Evolutionary conservation across 2,329 filamentous ascomycete species (phyloP).

Genomic region (Pseudomassariella vexata): DNA sequence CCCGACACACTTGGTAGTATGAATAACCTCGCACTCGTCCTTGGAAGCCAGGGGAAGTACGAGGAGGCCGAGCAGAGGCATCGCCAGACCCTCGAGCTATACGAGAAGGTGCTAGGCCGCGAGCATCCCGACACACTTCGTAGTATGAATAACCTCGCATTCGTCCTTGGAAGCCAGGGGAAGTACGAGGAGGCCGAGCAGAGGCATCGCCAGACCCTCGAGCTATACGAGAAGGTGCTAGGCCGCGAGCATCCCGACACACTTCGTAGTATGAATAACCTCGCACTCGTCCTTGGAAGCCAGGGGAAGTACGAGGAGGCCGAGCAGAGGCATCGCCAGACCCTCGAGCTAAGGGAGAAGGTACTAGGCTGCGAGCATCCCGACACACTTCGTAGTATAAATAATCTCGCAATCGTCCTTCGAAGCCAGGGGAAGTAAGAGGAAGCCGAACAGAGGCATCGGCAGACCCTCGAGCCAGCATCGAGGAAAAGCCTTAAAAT

Average conservation of each 20-base stretch:
- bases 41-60: not conserved
- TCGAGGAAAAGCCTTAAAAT: too few relatives aligned
- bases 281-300: not conserved
- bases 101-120: not conserved
- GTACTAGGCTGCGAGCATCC: not conserved
- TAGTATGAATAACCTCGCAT: not conserved
- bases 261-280: not conserved
- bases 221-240: not conserved
- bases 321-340: not conserved
- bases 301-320: constrained; percentile 1
- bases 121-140: not conserved
- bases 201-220: not conserved
- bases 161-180: not conserved
- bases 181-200: not conserved
- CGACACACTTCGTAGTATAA: not conserved
- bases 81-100: not conserved
- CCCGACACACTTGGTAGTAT: not conserved
- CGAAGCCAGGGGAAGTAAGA: too few relatives aligned
- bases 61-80: not conserved
- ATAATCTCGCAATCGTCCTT: too few relatives aligned
- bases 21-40: not conserved
- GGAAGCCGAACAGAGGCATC: too few relatives aligned
- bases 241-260: not conserved
- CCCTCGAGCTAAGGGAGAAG: not conserved
- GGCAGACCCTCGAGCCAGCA: too few relatives aligned